Evolutionary conservation across 306 rosid genomes (phyloP), one percentile per base, ranked within the genome.

Genomic region (Ormosia emarginata): DNA sequence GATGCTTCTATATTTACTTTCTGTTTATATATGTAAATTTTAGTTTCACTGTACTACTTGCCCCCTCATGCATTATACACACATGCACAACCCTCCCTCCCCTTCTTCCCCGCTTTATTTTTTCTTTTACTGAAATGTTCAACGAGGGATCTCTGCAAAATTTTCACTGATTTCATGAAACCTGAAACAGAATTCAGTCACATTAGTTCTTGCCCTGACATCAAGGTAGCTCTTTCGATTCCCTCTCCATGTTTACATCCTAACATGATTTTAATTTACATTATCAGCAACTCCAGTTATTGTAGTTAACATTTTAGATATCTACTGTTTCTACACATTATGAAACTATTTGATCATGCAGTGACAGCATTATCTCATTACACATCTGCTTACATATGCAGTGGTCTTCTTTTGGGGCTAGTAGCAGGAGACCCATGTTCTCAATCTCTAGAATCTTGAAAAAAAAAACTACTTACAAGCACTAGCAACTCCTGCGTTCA

Each of bases 311-410:
- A 53, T 13, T 68, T 18, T 61, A 79, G 65, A 24, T 37, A 47
- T 47, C 56, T 34, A 71, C 79, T 67, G 72, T 67, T 81, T 74
- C 71, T 39, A 14, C 57, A 49, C 49, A 72, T 77, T 85, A 66
- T 67, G 67, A 64, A 55, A 10, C 41, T 66, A 74, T 73, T 78
- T 64, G 29, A 49, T 63, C 29, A 43, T 15, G 69, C 77, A 71
- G 59, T 61, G 71, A 70, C 7, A 12, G 15, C 49, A 64, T 77
- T 65, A 39, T 67, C 76, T 55, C 71, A 47, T 13, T 44, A 30
- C 62, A 34, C 77, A 40, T 55, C 74, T 44, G 37, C 67, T 67
- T 81, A 30, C 69, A 43, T 55, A 58, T 40, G 73, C 81, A 79
- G 50, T 67, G 43, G 78, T 74, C 73, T 58, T 67, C 49, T 57